phyloP scores from a whole-genome alignment of 192 early-diverging fungal genomes.

The Phycomyces blakesleeanus region DNA sequence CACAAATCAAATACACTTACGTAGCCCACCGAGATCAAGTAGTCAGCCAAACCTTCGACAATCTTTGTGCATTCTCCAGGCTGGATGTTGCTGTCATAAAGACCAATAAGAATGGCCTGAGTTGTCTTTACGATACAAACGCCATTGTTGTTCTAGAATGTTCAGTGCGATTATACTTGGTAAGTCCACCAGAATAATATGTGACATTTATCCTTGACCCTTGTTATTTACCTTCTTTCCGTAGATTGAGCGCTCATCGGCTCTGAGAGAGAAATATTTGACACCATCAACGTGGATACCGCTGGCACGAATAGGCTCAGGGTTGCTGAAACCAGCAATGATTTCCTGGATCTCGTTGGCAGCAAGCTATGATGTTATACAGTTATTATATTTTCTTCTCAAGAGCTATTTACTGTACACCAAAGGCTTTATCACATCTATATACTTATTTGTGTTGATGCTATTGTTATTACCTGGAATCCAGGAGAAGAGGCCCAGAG shows the following conservation, averaged over 20 bases:
- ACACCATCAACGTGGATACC: slow-evolving; percentile 64
- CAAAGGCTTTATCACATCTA: no score
- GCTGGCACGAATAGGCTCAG: slow-evolving; percentile 46
- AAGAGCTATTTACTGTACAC: no score
- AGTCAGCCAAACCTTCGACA: slow-evolving; percentile 72
- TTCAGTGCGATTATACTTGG: slow-evolving; percentile 5
- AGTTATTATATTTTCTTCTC: no score
- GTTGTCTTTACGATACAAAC: slow-evolving; percentile 72
- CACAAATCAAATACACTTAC: slow-evolving; percentile 31
- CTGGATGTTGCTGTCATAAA: slow-evolving; percentile 60
- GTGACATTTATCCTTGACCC: no score
- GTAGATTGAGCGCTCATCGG: slow-evolving; percentile 66
- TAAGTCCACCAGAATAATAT: neutral
- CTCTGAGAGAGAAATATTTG: slow-evolving; percentile 74
- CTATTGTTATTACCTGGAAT: slow-evolving; percentile 59
- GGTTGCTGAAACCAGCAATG: slow-evolving; percentile 59
- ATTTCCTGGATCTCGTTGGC: slow-evolving; percentile 55
- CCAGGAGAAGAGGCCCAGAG: slow-evolving; percentile 76
- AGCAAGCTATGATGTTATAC: slow-evolving; percentile 48
- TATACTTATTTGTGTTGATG: neutral
- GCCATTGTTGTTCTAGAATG: slow-evolving; percentile 61
- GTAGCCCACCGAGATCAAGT: slow-evolving; percentile 68
- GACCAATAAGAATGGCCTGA: slow-evolving; percentile 73
- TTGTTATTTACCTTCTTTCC: slow-evolving; percentile 72
- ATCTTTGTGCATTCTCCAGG: slow-evolving; percentile 69